Conservation (phyloP, 345 rosid species). For the Moricandia moricandioides region DNA sequence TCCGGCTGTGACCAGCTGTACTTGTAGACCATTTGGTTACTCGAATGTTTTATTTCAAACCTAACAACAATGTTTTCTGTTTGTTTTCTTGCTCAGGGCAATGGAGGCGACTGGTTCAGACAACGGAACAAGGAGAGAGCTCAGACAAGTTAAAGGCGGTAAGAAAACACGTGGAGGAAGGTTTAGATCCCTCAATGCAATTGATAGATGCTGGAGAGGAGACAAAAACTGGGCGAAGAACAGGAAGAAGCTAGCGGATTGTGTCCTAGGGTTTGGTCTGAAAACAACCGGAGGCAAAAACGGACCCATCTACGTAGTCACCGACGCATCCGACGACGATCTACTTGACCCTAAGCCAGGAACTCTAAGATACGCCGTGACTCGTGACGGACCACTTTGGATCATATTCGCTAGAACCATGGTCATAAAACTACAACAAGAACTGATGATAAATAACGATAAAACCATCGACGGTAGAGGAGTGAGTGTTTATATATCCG, state of each 20-base stretch:
- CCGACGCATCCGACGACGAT: constrained; percentile 50
- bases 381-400: constrained; percentile 69
- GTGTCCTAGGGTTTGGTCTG: constrained; percentile 70
- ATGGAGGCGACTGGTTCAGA: constrained; percentile 18
- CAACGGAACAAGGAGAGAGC: constrained; percentile 55
- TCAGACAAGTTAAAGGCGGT: constrained; percentile 20
- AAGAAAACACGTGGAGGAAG: constrained; percentile 27
- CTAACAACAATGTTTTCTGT: neutral
- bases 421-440: constrained; percentile 64
- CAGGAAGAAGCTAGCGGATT: constrained; percentile 54
- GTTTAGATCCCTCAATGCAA: constrained; percentile 54
- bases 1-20: no score
- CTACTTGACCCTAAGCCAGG: constrained; percentile 59
- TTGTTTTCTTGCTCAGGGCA: constrained; percentile 1
- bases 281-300: constrained; percentile 58
- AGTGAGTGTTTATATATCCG: constrained; percentile 49
- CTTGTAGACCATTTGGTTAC: neutral
- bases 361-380: constrained; percentile 73
- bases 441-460: constrained; percentile 48
- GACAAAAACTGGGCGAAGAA: constrained; percentile 46
- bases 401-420: constrained; percentile 58
- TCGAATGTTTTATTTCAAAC: neutral
- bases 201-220: constrained; percentile 70
- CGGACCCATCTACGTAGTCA: constrained; percentile 59
- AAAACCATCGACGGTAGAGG: constrained; percentile 86